Evolutionary conservation across 2,329 filamentous ascomycete genomes (phyloP), one percentile per base, ranked within the genome.

Genomic region (Sclerotinia trifoliorum): DNA sequence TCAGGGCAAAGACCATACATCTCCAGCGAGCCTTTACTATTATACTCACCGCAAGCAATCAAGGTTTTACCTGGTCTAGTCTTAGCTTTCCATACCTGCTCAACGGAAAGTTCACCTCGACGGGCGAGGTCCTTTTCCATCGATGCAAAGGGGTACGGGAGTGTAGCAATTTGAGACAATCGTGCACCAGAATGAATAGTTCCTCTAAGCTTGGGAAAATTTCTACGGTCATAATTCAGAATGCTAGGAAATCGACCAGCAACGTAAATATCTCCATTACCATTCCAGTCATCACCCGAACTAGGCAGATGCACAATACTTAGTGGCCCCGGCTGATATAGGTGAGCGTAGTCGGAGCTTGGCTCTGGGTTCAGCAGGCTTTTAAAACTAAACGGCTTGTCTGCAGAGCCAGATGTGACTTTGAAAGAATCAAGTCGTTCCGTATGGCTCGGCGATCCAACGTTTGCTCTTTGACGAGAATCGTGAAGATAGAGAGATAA

Each of bases 11-110:
- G 80, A 19, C 88, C 88, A 78, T 96, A 97, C n/a, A 97, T 81
- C 76, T 98, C 94, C 2, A 98, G 82, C 0, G 91, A 94, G 0
- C 94, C 94, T 78, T 95, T 94, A 44, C 90, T 92, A 74, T 95
- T 96, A 80, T 97, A 97, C 76, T 94, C 92, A 6, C 94, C 94
- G 51, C 91, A 92, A 3, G 93, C 92, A 64, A 97, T 85, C 35
- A 97, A 79, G 0, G 90, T 93, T 57, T 89, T 83, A 0, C 88
- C 85, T 17, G 79, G 74, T 0, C 78, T 77, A n/a, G 75, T 79
- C 73, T 89, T 89, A n/a, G 83, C 83, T 24, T 81, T 80, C 71
- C 78, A 80, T 17, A 87, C 81, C 71, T 83, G 83, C 67, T 85
- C 83, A 66, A 82, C 78, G 15, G 87, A 85, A 26, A 89, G 80